phyloP scores from a whole-genome alignment of 176 grass and related monocot species.

The Musa schizocarpa region DNA sequence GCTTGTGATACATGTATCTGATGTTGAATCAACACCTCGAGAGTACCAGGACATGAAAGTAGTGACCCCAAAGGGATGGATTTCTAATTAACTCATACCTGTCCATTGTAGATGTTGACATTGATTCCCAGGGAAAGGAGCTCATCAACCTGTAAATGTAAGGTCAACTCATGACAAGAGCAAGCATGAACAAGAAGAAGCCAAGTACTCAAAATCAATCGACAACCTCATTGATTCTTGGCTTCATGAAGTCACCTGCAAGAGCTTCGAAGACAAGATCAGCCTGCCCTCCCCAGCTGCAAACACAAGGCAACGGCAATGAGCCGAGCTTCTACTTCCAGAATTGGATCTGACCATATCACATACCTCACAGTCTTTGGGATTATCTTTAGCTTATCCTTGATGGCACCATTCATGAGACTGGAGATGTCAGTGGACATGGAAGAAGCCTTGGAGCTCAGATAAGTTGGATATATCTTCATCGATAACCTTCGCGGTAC shows the following conservation, averaged over 20 bases:
- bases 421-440: conserved; percentile 17
- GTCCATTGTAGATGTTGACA: conserved; percentile 75
- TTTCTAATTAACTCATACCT: conserved; percentile 28
- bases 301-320: conserved; percentile 4
- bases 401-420: conserved; percentile 64
- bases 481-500: conserved; percentile 14
- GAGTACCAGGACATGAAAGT: no score
- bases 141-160: conserved; percentile 49
- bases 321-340: neutral
- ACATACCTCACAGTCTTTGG: conserved; percentile 40
- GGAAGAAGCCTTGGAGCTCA: conserved; percentile 32
- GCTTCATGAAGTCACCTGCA: conserved; percentile 64
- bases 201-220: neutral
- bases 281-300: conserved; percentile 59
- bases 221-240: conserved; percentile 53
- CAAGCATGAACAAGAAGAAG: neutral
- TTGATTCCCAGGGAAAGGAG: conserved; percentile 61
- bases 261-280: conserved; percentile 39
- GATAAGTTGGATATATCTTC: conserved; percentile 40
- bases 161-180: neutral
- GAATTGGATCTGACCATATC: neutral
- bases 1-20: no score
- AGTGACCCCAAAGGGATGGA: neutral
- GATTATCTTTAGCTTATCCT: conserved; percentile 65
- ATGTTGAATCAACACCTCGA: no score